Percentiles rank a stretch among this genome's conserved stretches.
phyloP scores from a whole-genome alignment of 192 early-diverging fungal species.

The Lobosporangium transversale region DNA sequence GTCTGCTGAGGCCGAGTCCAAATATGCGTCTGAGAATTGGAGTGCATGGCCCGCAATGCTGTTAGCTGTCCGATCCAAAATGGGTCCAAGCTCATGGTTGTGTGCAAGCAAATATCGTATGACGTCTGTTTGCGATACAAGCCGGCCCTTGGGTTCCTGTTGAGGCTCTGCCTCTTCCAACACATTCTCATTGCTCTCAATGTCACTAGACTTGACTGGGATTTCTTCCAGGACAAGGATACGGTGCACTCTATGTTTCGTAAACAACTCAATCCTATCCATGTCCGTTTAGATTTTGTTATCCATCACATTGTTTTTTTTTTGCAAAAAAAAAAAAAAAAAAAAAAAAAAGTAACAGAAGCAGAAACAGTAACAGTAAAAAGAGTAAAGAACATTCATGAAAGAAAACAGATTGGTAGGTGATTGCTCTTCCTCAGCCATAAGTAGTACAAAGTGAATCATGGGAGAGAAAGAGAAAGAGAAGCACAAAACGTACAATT shows the following conservation, averaged over 20 bases:
- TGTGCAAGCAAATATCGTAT: constrained; percentile 58
- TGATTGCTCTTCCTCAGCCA: background rate
- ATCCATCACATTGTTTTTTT: constrained; percentile 2
- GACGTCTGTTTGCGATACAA: constrained; percentile 66
- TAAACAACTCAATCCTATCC: constrained; percentile 51
- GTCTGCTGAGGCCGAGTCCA: constrained; percentile 4
- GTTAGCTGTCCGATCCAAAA: constrained; percentile 53
- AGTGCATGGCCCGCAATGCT: constrained; percentile 31
- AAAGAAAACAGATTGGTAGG: background rate
- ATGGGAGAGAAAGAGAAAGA: background rate
- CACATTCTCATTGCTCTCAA: constrained; percentile 19
- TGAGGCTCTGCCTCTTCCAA: constrained; percentile 28
- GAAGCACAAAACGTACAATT: constrained; percentile 24
- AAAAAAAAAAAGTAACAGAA: background rate
- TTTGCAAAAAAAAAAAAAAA: constrained; percentile 14
- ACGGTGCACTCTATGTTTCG: constrained; percentile 55
- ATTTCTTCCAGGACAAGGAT: constrained; percentile 57
- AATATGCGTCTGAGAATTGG: constrained; percentile 19
- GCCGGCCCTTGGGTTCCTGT: constrained; percentile 25
- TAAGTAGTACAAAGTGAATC: background rate
- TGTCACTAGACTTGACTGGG: constrained; percentile 16
- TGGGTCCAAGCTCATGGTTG: constrained; percentile 62
- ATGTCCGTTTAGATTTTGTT: too few species aligned
- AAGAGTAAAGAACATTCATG: background rate
- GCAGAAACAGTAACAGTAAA: background rate